Evolutionary conservation across 2,329 filamentous ascomycete genomes (phyloP).

Genomic region (Penicillium sp.): DNA sequence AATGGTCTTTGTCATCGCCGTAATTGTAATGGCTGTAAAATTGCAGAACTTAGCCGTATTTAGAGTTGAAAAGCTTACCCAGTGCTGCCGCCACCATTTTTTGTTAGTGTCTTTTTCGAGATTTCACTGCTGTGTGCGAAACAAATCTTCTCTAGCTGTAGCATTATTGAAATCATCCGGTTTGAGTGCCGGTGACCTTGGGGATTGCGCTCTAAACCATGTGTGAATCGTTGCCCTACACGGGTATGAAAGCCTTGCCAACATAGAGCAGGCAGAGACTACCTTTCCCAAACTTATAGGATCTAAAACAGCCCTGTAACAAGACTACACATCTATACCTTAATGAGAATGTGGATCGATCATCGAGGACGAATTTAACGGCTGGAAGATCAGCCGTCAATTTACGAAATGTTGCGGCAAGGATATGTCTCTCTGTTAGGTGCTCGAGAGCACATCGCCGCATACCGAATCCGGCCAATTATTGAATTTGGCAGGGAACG

Average conservation of each 20-base stretch:
- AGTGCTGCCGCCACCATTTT: too few relatives aligned
- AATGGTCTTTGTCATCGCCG: neutral
- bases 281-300: neutral
- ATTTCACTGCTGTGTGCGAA: too few relatives aligned
- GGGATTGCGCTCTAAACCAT: too few relatives aligned
- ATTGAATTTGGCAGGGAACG: neutral
- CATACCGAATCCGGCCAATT: neutral
- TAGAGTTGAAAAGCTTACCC: conserved; percentile 1
- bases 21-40: too few relatives aligned
- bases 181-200: too few relatives aligned
- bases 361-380: neutral
- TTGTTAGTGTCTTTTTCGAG: too few relatives aligned
- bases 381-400: neutral
- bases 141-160: too few relatives aligned
- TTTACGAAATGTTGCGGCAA: neutral
- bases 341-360: neutral
- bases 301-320: neutral
- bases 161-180: too few relatives aligned
- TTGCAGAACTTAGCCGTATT: neutral
- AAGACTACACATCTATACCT: neutral
- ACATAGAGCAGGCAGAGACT: too few relatives aligned
- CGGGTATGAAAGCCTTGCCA: too few relatives aligned
- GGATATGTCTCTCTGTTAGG: neutral
- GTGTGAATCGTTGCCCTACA: too few relatives aligned
- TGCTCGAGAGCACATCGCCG: neutral